These are phyloP conservation scores for Seiridium cupressi DNA, from an alignment of 2,329 filamentous ascomycete genomes.

Conservation along the genomic window DNA sequence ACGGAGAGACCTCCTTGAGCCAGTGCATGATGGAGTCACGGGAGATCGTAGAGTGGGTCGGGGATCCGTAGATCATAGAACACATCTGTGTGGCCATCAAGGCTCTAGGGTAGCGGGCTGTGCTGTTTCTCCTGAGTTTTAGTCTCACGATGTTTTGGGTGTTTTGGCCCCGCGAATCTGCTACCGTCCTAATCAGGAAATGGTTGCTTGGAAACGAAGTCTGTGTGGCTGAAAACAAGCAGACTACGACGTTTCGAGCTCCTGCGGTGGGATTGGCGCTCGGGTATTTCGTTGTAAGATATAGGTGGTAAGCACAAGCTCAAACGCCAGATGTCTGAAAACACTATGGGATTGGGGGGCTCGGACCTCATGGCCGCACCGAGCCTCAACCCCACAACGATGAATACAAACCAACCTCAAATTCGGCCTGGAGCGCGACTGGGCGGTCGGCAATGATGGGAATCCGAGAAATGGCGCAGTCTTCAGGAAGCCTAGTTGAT, in stretches of 20 bases:
- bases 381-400: conserved; percentile 2
- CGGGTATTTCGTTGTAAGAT: not conserved
- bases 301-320: not conserved
- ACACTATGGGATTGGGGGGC: not conserved
- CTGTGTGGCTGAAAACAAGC: not conserved
- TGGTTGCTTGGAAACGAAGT: not conserved
- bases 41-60: conserved; percentile 1
- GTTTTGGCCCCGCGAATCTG: conserved; percentile 1
- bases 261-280: not conserved
- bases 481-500: not conserved
- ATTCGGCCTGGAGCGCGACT: not conserved
- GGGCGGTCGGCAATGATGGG: not conserved
- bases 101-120: not conserved
- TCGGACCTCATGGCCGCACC: conserved; percentile 6
- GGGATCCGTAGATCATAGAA: conserved; percentile 4
- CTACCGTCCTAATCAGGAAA: not conserved
- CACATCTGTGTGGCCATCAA: not conserved
- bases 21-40: not conserved
- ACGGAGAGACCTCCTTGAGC: not conserved
- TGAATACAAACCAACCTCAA: not conserved
- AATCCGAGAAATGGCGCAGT: not conserved
- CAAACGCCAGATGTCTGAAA: conserved; percentile 7
- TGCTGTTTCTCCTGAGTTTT: conserved; percentile 9
- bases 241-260: not conserved
- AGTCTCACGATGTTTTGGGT: not conserved